Base-by-base conservation (phyloP, 2,329 filamentous ascomycete species). In the Aureobasidium lini region DNA sequence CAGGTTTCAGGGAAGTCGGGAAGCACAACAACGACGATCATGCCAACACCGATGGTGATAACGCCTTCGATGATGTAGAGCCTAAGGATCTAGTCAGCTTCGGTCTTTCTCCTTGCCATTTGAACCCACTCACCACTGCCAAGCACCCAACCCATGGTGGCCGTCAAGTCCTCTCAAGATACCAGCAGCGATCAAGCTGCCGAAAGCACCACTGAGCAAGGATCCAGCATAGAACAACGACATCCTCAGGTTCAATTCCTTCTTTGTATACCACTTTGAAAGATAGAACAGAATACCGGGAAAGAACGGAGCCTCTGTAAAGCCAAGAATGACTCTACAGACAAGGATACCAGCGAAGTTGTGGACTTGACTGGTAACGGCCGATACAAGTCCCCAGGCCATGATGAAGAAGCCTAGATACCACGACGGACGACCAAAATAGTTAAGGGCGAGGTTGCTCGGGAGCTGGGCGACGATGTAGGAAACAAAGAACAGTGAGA, bases 51-150 rank as follows among this genome's bases (percentile, higher is more conserved):
- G 28, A 89, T 73, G 1, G 86, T 89, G 61, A 86, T 78, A 15
- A 78, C 76, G 28, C 87, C 87, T 69, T 90, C 86, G 40, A 89
- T 84, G 57, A 90, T 84, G 72, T 88, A 88, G 0, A 88, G 73
- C 52, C 52, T 56, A 3, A 9, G 1, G 1, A 5, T 29, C 3
- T 1, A 8, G 18, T 56, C 9, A 56, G 52, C 10, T 42, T 6
- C 3, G n/a, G 4, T 6, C 16, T 23, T 5, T 43, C 8, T 7
- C 2, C 3, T 15, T n/a, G n/a, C 3, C 3, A 32, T 2, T 2
- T 11, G 3, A 7, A 34, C 1, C 8, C 4, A 31, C 52, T 56
- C 8, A 57, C 81, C 66, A 71, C 64, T 67, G 72, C 86, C 80
- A 90, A 4, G 84, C 84, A 2, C 76, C 72, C 2, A 85, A 72